Base-by-base conservation (phyloP, 495 filamentous ascomycete species). In the Cercophora sp. region DNA sequence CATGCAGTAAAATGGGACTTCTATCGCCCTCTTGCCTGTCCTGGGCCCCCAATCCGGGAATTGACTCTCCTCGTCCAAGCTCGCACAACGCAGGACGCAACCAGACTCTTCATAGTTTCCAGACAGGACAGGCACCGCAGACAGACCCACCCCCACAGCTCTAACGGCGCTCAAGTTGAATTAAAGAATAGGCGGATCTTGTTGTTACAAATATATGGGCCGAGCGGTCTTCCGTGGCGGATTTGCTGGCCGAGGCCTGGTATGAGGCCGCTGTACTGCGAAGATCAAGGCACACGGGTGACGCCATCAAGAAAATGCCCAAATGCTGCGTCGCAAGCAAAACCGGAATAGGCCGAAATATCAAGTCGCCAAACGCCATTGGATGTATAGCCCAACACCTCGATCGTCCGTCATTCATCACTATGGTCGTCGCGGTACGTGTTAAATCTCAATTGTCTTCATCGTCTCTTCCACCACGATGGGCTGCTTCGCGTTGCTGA, bases 391-490 rank as follows among this genome's bases (percentile, higher is more conserved):
- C 48, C 48, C 24, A 32, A 37, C 40, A 47, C 42, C 26, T 25
- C 31, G 24, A 36, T 51, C 25, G 27, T 47, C 48, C 36, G 19
- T 51, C 23, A 40, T 36, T 41, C 40, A 0, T 51, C 48, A 20
- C 26, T 23, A 36, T 64, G 24, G 22, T 27, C 8, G 42, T 13
- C 36, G 13, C 35, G 11, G 13, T 15, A 4, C 18, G 61, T n/a
- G 45, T 58, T 52, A 82, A 49, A 82, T 82, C 65, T 82, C 78
- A 58, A 82, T 80, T 34, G 75, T 78, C 65, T 80, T 82, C 78
- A 82, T 80, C 19, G 67, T 65, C 41, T 70, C 75, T 51, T 76
- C 76, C 10, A 64, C 61, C 18, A 68, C 67, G 9, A 54, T 60
- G 11, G 63, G 43, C 50, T 66, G 60, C 64, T 74, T 74, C 23